Conservation (phyloP, 352 stramenopile genomes). For the Phytopythium sindhum region DNA sequence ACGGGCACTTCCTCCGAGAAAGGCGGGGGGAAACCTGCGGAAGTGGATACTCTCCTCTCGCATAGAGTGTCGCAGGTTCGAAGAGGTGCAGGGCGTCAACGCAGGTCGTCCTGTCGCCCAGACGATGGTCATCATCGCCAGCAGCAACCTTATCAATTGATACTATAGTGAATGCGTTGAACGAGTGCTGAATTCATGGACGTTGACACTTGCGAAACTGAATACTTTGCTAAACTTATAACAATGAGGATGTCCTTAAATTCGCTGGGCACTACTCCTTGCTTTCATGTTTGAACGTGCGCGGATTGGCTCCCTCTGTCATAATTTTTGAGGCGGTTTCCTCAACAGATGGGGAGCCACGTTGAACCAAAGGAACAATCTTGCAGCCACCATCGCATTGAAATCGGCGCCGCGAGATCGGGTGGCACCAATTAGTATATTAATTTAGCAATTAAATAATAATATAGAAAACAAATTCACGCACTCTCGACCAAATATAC, state of each 20-base stretch:
- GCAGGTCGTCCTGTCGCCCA: not conserved
- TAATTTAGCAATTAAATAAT: not conserved
- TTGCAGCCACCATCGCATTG: not conserved
- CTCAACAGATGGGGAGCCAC: not conserved
- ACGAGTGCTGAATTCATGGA: not conserved
- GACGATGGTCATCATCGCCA: not conserved
- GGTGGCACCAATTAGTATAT: no score
- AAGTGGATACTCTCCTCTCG: not conserved
- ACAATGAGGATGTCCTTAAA: not conserved
- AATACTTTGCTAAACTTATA: not conserved
- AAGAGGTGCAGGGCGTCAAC: not conserved
- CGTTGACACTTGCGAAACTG: not conserved
- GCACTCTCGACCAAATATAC: no score
- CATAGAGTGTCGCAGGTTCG: not conserved
- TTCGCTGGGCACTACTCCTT: not conserved
- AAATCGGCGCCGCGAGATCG: not conserved
- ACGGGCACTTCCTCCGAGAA: not conserved
- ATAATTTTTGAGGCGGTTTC: constrained; percentile 1
- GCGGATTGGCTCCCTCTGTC: not conserved
- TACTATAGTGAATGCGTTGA: not conserved
- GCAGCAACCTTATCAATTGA: not conserved
- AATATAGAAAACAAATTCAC: not conserved
- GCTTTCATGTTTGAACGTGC: not conserved
- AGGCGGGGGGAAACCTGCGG: not conserved
- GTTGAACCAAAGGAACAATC: constrained; percentile 4